phyloP scores from a whole-genome alignment of 2,329 filamentous ascomycete species.

The Exophiala oligosperma region DNA sequence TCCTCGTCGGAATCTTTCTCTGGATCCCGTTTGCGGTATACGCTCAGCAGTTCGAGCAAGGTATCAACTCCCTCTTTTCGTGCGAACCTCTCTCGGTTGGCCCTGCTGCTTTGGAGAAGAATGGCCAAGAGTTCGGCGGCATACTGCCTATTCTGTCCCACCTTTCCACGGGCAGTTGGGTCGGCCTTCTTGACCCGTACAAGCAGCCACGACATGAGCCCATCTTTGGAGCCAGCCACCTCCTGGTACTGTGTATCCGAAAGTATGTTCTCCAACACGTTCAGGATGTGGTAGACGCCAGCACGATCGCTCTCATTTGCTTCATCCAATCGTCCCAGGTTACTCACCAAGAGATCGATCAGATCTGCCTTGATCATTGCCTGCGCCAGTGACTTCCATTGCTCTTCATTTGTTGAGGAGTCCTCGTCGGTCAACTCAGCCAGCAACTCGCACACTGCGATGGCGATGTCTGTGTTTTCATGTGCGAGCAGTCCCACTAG shows the following conservation, averaged over 20 bases:
- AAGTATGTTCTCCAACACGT: conserved; percentile 81
- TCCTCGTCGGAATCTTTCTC: conserved; percentile 84
- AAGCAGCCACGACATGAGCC: conserved; percentile 75
- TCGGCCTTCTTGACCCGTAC: conserved; percentile 70
- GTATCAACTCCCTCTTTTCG: conserved; percentile 71
- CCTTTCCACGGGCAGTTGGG: conserved; percentile 42
- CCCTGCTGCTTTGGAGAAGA: conserved; percentile 61
- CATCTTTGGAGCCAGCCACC: conserved; percentile 65
- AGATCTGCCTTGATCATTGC: conserved; percentile 68
- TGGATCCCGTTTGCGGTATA: conserved; percentile 84
- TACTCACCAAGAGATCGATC: conserved; percentile 71
- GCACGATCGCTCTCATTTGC: conserved; percentile 67
- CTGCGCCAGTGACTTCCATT: conserved; percentile 76
- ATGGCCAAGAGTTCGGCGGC: conserved; percentile 89
- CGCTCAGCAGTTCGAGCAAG: conserved; percentile 77
- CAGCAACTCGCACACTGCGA: conserved; percentile 85
- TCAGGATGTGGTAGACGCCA: conserved; percentile 83
- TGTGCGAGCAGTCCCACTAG: conserved; percentile 83
- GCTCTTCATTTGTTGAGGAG: conserved; percentile 73
- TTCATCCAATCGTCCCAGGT: conserved; percentile 79
- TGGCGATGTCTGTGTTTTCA: conserved; percentile 96
- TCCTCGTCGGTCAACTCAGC: conserved; percentile 93
- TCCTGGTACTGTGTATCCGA: conserved; percentile 68
- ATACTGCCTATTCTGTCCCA: conserved; percentile 93
- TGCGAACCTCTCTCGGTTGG: conserved; percentile 22